Conservation (phyloP, 208 protist genomes). For the Leishmania amazonensis region DNA sequence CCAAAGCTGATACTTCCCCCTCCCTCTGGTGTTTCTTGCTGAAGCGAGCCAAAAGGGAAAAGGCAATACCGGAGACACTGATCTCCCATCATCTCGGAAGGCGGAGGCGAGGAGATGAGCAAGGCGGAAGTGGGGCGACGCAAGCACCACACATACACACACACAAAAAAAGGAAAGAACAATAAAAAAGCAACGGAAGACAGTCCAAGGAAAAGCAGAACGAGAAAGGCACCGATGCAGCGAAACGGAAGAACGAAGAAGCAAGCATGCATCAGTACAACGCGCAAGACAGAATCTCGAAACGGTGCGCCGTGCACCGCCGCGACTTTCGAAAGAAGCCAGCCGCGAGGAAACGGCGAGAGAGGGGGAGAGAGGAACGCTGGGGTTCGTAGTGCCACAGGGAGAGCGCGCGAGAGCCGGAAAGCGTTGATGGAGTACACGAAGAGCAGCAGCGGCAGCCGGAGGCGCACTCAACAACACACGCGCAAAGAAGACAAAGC, state of each 20-base stretch:
- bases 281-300: background rate
- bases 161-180: background rate
- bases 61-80: background rate
- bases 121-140: background rate
- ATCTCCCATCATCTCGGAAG: no score
- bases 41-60: no score
- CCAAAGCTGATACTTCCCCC: background rate
- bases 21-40: no score
- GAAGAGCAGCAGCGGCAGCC: background rate
- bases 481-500: conserved; percentile 15
- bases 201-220: background rate
- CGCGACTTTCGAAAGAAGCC: background rate
- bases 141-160: no score
- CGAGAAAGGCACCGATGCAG: background rate
- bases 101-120: background rate
- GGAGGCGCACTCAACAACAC: background rate
- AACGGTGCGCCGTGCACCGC: background rate
- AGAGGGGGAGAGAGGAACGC: background rate
- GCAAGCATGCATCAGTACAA: background rate
- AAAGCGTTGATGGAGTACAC: background rate
- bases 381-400: background rate
- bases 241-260: background rate
- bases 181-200: background rate
- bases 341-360: background rate
- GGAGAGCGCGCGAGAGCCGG: background rate